Evolutionary conservation across 148 eudicot species (phyloP).

Genomic region (Amaranthus cruentus): DNA sequence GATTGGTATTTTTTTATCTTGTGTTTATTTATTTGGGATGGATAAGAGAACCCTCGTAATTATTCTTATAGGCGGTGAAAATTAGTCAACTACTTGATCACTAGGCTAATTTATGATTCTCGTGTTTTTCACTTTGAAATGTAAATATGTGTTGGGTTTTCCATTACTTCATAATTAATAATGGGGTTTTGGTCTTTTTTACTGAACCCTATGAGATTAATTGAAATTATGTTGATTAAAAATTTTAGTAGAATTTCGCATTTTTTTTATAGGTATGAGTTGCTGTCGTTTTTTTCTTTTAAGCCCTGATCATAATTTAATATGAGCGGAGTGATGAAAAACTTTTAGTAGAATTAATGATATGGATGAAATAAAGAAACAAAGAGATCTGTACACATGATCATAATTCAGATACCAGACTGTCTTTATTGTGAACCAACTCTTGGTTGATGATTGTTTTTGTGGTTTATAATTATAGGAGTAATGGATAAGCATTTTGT

Average conservation of each 20-base stretch:
- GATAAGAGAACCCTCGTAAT: neutral
- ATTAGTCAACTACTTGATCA: no score
- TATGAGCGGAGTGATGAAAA: neutral
- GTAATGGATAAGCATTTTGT: slow-evolving; percentile 9
- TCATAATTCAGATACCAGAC: neutral
- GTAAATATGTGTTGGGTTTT: slow-evolving; percentile 24
- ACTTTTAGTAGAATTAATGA: neutral
- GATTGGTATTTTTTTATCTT: neutral
- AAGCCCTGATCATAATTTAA: neutral
- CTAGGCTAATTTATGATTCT: neutral
- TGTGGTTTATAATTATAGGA: neutral
- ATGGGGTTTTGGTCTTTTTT: slow-evolving; percentile 19
- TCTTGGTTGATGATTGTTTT: slow-evolving; percentile 6
- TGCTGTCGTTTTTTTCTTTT: no score
- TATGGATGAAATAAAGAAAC: slow-evolving; percentile 10
- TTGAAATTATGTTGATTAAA: neutral
- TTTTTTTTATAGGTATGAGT: no score
- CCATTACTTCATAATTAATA: neutral
- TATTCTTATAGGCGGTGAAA: no score
- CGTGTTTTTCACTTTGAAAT: neutral
- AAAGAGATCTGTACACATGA: neutral
- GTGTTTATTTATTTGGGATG: neutral
- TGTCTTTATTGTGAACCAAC: slow-evolving; percentile 4
- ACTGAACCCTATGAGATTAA: slow-evolving; percentile 17
- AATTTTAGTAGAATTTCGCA: neutral